Evolutionary conservation across 768 basidiomycete genomes (phyloP), one percentile per base, ranked within the genome.

Genomic region (Coprinellus micaceus): DNA sequence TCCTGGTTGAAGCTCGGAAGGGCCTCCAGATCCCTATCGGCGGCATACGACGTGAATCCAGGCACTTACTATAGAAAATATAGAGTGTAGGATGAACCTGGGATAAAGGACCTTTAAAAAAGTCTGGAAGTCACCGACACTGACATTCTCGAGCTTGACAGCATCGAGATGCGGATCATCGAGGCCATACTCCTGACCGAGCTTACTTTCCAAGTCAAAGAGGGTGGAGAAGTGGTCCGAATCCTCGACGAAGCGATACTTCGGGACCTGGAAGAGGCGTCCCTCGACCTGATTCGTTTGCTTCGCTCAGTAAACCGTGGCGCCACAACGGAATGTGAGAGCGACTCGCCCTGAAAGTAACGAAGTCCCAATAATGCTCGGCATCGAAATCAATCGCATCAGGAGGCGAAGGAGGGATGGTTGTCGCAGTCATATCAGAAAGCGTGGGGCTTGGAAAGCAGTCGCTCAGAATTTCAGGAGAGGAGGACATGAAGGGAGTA

Each of bases 101-200:
- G 61, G 61, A 46, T 62, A 62, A 19, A 62, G 46, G 17, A 48
- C 54, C 30, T 56, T 62, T 39, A 62, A 22, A 3, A 62, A 56
- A 13, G 25, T 43, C 39, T 43, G 37, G 26, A 54, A 54, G 24
- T 54, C 53, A 1, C 1, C 25, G 21, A 12, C 7, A 22, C 12
- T 15, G 40, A 54, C 30, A 21, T 43, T 29, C 43, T 41, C 24
- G 7, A 54, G 28, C 21, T 29, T 19, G 53, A 54, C 25, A n/a
- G 53, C 40, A 17, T 37, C 9, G 15, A 19, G 10, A 43, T 43
- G 40, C 5, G 40, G 37, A 11, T 15, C 15, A 13, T 43, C 22
- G 3, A 21, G 19, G 3, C 21, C 21, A 19, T 15, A 43, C 40
- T 43, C 25, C 43, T 29, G 25, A 21, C 15, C 4, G n/a, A 39